Conservation (phyloP, 441 rosid genomes). For the Croton setiger region DNA sequence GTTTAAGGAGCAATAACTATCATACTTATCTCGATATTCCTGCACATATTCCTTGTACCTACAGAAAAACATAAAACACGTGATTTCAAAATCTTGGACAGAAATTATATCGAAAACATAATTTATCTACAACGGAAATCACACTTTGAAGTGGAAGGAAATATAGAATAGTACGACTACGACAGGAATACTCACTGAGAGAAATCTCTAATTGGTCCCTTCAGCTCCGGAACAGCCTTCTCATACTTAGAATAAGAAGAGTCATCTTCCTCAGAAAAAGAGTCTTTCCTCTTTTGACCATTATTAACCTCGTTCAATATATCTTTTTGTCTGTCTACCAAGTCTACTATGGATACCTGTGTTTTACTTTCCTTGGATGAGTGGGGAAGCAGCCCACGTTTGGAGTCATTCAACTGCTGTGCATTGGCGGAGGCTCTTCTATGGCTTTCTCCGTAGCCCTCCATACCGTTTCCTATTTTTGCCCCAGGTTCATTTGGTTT, state of each 20-base stretch:
- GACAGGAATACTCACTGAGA: slow-evolving; percentile 60
- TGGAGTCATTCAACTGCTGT: slow-evolving; percentile 45
- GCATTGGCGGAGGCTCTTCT: slow-evolving; percentile 43
- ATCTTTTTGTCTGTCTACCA: slow-evolving; percentile 48
- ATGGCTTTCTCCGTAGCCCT: slow-evolving; percentile 72
- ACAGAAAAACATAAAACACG: slow-evolving; percentile 8
- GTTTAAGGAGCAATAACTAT: slow-evolving; percentile 67
- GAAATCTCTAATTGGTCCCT: slow-evolving; percentile 73
- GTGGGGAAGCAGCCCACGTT: slow-evolving; percentile 46
- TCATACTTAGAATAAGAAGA: slow-evolving; percentile 71
- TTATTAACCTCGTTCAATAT: slow-evolving; percentile 36
- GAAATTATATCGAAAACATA: neutral
- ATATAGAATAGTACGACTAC: neutral
- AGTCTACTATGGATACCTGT: slow-evolving; percentile 32
- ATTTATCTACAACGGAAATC: neutral
- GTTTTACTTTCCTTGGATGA: slow-evolving; percentile 49
- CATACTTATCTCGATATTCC: slow-evolving; percentile 81
- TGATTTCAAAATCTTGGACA: slow-evolving; percentile 19
- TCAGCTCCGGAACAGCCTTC: slow-evolving; percentile 73
- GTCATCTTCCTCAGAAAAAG: slow-evolving; percentile 60
- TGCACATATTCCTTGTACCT: slow-evolving; percentile 83
- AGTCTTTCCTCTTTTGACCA: slow-evolving; percentile 46
- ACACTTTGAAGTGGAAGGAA: slow-evolving; percentile 2
- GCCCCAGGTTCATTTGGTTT: slow-evolving; percentile 46
- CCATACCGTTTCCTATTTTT: slow-evolving; percentile 45